Conservation (phyloP, 2,329 filamentous ascomycete species). For the Botrytis sinoallii region DNA sequence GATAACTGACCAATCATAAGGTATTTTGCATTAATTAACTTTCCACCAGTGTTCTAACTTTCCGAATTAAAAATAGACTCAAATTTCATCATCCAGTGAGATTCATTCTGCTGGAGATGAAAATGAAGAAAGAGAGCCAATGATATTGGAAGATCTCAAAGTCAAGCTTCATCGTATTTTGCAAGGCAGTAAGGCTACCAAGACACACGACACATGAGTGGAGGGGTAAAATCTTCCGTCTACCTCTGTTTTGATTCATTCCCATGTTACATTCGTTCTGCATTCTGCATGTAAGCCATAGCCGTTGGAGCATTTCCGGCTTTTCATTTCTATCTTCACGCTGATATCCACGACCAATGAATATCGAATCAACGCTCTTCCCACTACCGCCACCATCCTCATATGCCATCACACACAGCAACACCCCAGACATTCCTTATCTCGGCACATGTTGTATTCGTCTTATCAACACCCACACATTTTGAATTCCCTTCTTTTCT, state of each 20-base stretch:
- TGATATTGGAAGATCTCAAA: not conserved
- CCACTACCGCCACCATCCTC: not conserved
- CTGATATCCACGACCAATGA: not conserved
- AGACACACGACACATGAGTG: not conserved
- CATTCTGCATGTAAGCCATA: not conserved
- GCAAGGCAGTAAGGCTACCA: not conserved
- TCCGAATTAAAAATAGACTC: not conserved
- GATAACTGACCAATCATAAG: not conserved
- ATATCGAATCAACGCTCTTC: not conserved
- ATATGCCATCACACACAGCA: not conserved
- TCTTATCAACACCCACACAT: not conserved
- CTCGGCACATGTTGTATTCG: not conserved
- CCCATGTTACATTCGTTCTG: not conserved
- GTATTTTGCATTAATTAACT: not conserved
- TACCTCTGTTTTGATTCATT: not conserved
- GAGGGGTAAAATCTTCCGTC: not conserved
- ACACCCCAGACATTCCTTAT: not conserved
- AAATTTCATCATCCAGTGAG: no score
- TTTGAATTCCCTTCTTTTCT: no score
- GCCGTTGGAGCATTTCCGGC: not conserved
- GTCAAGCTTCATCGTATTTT: not conserved
- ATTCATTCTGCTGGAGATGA: not conserved
- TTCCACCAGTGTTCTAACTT: no score
- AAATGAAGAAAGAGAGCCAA: not conserved
- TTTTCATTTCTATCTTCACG: not conserved